phyloP scores from a whole-genome alignment of 768 basidiomycete genomes.

The Antrodiella citrinella region DNA sequence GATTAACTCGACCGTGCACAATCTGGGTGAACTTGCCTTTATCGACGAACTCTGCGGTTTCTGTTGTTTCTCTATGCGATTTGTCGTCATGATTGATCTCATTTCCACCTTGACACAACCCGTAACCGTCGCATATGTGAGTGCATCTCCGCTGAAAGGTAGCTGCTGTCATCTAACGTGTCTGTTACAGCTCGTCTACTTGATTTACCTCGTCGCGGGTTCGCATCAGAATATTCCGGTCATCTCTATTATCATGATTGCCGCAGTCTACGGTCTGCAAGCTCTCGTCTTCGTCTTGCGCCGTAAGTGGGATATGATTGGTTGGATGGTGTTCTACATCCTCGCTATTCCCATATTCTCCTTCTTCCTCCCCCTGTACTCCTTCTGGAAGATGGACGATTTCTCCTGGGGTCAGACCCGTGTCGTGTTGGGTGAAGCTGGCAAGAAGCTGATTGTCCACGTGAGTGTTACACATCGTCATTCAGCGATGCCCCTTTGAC shows the following conservation, averaged over 20 bases:
- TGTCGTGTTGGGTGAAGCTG: constrained; percentile 87
- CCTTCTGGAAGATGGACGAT: constrained; percentile 98
- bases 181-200: constrained; percentile 64
- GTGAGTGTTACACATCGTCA: constrained; percentile 36
- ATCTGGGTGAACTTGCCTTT: constrained; percentile 88
- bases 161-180: constrained; percentile 5
- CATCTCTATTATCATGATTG: constrained; percentile 87
- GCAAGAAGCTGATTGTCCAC: constrained; percentile 93
- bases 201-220: constrained; percentile 73
- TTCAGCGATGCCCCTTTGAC: constrained; percentile 3
- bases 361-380: constrained; percentile 87
- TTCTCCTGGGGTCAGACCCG: constrained; percentile 95
- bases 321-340: constrained; percentile 96
- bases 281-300: constrained; percentile 83
- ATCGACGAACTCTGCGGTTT: constrained; percentile 90
- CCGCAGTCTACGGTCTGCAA: constrained; percentile 90
- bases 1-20: constrained; percentile 99
- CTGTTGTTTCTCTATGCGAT: constrained; percentile 99
- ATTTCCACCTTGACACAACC: constrained; percentile 81
- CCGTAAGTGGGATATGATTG: constrained; percentile 98
- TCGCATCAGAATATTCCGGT: constrained; percentile 62
- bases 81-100: constrained; percentile 94
- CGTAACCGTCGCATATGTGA: constrained; percentile 82
- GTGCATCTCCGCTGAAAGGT: constrained; percentile 23
- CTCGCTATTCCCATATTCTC: constrained; percentile 90